Conservation (phyloP, 2,329 filamentous ascomycete genomes). For the Fusarium mundagurra region DNA sequence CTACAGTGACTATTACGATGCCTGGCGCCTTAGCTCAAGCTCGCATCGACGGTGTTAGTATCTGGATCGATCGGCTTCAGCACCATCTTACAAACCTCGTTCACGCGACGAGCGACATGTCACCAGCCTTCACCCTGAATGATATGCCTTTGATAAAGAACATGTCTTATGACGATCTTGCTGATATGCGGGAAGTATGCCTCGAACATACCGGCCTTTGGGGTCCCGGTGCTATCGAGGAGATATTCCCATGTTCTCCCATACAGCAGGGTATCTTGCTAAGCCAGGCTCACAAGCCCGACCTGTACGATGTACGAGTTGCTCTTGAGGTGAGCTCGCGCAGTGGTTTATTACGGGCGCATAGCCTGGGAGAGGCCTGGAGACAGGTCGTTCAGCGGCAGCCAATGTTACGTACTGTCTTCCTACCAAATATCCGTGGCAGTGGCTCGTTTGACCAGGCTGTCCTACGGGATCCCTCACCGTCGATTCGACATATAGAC, state of each 20-base stretch:
- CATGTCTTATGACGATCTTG: neutral
- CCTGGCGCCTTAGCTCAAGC: neutral
- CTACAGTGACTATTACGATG: neutral
- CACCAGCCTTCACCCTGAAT: neutral
- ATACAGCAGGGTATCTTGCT: constrained; percentile 48
- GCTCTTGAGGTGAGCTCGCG: neutral
- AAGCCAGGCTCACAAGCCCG: constrained; percentile 30
- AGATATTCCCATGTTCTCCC: constrained; percentile 48
- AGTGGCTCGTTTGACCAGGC: constrained; percentile 16
- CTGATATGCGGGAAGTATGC: neutral
- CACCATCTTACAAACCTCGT: neutral
- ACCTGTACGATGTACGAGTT: neutral
- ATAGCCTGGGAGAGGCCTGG: neutral
- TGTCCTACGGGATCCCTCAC: neutral
- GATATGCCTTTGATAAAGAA: neutral
- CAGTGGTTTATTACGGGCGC: neutral
- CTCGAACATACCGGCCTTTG: neutral
- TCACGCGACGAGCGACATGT: neutral
- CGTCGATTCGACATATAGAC: neutral
- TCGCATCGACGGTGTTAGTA: neutral
- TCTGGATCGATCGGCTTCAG: neutral
- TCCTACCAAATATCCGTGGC: constrained; percentile 22
- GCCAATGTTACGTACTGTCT: neutral
- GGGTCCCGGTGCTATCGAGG: constrained; percentile 34
- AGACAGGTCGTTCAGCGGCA: neutral